phyloP scores from a whole-genome alignment of 805 yeast genomes.

The Hanseniaspora singularis region DNA sequence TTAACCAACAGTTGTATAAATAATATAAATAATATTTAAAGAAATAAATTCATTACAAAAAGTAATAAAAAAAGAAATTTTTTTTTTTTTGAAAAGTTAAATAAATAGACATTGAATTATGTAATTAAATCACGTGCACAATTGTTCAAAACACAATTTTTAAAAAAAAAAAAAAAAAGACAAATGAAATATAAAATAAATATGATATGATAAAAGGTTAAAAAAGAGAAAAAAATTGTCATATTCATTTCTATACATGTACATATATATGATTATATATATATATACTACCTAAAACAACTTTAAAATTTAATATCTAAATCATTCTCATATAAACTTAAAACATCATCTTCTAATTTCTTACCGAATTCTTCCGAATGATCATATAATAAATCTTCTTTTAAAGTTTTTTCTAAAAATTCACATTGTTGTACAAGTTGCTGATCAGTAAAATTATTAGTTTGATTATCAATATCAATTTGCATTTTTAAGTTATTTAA shows the following conservation, averaged over 20 bases:
- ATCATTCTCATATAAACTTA: conserved; percentile 20
- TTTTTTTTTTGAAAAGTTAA: no score
- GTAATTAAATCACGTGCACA: no score
- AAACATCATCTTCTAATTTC: conserved; percentile 50
- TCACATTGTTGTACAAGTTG: conserved; percentile 31
- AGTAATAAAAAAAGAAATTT: conserved; percentile 4
- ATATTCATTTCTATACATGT: no score
- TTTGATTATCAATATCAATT: conserved; percentile 12
- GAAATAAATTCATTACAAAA: no score
- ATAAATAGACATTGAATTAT: no score
- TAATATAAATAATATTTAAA: no score
- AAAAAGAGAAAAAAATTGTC: no score
- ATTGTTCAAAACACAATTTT: no score
- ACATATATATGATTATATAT: no score
- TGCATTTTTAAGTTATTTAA: conserved; percentile 10
- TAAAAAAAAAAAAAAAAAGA: neutral
- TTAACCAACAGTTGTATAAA: no score
- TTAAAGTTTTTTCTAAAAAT: conserved; percentile 46
- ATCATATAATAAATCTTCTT: conserved; percentile 60
- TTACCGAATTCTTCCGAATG: conserved; percentile 45
- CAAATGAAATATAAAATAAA: no score
- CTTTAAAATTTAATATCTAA: neutral
- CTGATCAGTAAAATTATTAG: conserved; percentile 1
- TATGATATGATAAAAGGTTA: no score
- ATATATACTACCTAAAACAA: neutral